Base-by-base conservation (phyloP, 805 yeast species). In the Spathaspora hagerdaliae region DNA sequence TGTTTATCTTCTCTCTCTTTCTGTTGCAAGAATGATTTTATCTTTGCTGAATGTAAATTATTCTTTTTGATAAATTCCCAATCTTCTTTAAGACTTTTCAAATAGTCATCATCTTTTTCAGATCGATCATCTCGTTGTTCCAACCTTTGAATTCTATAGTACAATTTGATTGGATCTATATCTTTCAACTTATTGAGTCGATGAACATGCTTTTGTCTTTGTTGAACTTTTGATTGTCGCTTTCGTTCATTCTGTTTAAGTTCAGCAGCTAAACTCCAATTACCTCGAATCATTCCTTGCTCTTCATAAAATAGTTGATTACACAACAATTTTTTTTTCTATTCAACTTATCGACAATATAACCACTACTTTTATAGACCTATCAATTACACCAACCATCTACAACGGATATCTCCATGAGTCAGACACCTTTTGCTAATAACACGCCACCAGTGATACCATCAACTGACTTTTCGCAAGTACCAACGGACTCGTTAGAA, bases 401-500 rank as follows among this genome's bases (percentile, higher is more conserved):
- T 19, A 19, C 24, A 19, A 19, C 24, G 24, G 24, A 19, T 19
- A 19, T 19, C 24, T 2, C 24, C 24, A 19, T 19, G 24, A 19
- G 24, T 19, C 24, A 29, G 9, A 29, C 78, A 79, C 8, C 32
- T 29, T 29, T 29, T 29, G 32, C 12, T 11, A 29, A 29, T 29
- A 29, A 11, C 32, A 19, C 37, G 74, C 37, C 75, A 44, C 78
- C 80, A 8, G 41, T 12, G 40, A 13, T 37, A 31, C 27, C 47
- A 36, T 15, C 33, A 9, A 48, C 46, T 48, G 62, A 47, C 46
- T 50, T 43, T 5, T 53, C 59, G 10, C 61, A 60, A 32, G 57
- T 64, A 6, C 73, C 71, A 1, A 55, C 56, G 39, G 75, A 70
- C 39, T 59, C 72, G 7, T 57, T 72, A 13, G 76, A 72, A 53